Evolutionary conservation across 2,329 filamentous ascomycete genomes (phyloP).

Genomic region (Lasiodiplodia sp.): DNA sequence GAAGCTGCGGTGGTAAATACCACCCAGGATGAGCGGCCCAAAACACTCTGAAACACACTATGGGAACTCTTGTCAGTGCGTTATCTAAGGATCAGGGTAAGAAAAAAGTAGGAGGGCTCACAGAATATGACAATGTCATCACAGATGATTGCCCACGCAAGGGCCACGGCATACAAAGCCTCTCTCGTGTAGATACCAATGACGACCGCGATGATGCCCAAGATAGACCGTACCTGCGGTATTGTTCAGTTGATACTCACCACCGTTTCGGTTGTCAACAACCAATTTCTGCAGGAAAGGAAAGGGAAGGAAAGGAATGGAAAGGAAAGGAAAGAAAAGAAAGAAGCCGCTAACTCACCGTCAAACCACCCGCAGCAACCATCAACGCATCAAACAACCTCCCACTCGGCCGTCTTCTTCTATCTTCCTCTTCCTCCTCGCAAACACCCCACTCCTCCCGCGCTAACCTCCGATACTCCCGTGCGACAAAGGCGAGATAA

Average conservation of each 20-base stretch:
- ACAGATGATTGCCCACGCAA: neutral
- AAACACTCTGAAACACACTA: constrained; percentile 1
- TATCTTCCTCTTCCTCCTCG: neutral
- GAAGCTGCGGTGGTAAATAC: neutral
- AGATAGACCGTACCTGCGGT: neutral
- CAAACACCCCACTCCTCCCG: neutral
- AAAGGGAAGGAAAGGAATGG: too few relatives aligned
- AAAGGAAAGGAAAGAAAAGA: neutral
- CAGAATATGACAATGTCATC: neutral
- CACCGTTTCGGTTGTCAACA: neutral
- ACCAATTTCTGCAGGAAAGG: neutral
- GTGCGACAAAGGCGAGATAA: neutral
- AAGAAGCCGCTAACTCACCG: neutral
- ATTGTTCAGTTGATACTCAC: neutral
- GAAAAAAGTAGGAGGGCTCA: neutral
- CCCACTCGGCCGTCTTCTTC: neutral
- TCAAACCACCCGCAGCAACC: neutral
- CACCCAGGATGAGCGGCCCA: neutral
- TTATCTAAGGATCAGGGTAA: neutral
- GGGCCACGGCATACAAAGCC: neutral
- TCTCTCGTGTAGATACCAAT: neutral
- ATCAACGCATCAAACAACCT: neutral
- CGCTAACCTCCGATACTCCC: neutral
- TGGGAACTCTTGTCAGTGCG: neutral
- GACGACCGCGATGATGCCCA: neutral